Evolutionary conservation across 106 monocot species (phyloP).

Genomic region (Alisma plantagoaquatica): DNA sequence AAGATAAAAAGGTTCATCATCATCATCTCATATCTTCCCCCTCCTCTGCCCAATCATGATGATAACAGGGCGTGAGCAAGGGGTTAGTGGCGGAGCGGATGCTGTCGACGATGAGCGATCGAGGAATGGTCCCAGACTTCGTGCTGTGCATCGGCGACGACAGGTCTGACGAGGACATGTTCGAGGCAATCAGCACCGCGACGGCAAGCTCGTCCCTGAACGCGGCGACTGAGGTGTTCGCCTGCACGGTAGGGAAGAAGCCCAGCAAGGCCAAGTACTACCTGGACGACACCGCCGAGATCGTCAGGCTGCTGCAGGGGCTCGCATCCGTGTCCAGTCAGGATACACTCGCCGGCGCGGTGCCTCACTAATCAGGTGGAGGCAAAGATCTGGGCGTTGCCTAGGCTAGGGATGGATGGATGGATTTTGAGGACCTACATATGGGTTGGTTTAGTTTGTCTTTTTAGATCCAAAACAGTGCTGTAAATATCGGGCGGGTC

Average conservation of each 20-base stretch:
- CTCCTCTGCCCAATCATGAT: too few relatives aligned
- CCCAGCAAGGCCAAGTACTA: conserved; percentile 16
- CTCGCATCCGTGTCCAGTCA: conserved; percentile 22
- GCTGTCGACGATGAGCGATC: conserved; percentile 7
- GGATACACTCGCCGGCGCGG: too few relatives aligned
- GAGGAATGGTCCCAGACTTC: conserved; percentile 5
- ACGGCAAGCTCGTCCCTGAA: not conserved
- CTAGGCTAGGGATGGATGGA: too few relatives aligned
- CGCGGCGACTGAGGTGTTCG: conserved; percentile 10
- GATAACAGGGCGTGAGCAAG: conserved; percentile 17
- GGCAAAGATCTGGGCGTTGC: too few relatives aligned
- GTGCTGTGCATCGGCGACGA: conserved; percentile 18
- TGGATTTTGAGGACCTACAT: too few relatives aligned
- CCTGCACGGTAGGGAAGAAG: conserved; percentile 13
- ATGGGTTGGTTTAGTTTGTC: too few relatives aligned
- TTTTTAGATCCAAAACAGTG: too few relatives aligned
- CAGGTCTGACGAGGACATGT: conserved; percentile 17
- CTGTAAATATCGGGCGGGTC: too few relatives aligned
- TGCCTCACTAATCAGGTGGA: too few relatives aligned
- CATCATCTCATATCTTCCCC: too few relatives aligned
- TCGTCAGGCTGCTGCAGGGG: conserved; percentile 22
- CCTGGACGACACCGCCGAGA: conserved; percentile 19
- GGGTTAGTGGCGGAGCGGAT: conserved; percentile 13
- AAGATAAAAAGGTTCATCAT: too few relatives aligned
- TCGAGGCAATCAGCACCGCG: conserved; percentile 13